These are phyloP conservation scores for Kodamaea sp. DNA, from an alignment of 1,139 yeast genomes.

Conservation along the genomic window DNA sequence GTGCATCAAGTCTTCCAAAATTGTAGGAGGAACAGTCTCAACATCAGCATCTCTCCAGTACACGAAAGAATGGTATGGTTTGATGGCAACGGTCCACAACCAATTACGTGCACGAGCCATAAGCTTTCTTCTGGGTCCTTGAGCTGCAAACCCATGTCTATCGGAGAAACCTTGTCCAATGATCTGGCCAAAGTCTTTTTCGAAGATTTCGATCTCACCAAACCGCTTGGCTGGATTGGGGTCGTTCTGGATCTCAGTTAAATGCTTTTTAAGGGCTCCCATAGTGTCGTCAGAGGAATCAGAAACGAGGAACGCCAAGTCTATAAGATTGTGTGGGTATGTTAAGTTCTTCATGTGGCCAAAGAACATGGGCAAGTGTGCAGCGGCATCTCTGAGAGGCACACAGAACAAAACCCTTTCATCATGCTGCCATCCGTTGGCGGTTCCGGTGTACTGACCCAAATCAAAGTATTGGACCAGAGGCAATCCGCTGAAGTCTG, in stretches of 20 bases:
- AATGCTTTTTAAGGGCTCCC: slow-evolving; percentile 46
- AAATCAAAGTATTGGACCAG: slow-evolving; percentile 48
- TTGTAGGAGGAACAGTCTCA: slow-evolving; percentile 52
- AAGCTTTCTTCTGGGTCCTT: slow-evolving; percentile 53
- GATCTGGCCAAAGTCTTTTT: slow-evolving; percentile 54
- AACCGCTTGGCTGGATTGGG: slow-evolving; percentile 44
- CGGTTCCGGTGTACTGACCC: slow-evolving; percentile 41
- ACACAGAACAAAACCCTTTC: slow-evolving; percentile 59
- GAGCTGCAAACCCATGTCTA: slow-evolving; percentile 56
- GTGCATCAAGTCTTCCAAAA: slow-evolving; percentile 55
- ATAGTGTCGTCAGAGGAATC: slow-evolving; percentile 61
- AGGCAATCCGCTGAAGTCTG: slow-evolving; percentile 21
- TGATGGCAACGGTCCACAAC: slow-evolving; percentile 53
- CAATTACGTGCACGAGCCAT: slow-evolving; percentile 59
- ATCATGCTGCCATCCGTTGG: slow-evolving; percentile 56
- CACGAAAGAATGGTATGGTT: slow-evolving; percentile 55
- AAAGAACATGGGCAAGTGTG: slow-evolving; percentile 65
- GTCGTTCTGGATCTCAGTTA: slow-evolving; percentile 46
- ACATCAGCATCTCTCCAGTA: slow-evolving; percentile 60
- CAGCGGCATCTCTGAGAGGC: slow-evolving; percentile 61
- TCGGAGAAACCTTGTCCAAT: slow-evolving; percentile 55
- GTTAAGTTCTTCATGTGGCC: slow-evolving; percentile 57
- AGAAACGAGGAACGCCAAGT: slow-evolving; percentile 57
- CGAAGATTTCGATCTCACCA: slow-evolving; percentile 58
- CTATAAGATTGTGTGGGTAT: slow-evolving; percentile 58